Percentiles rank a stretch among this genome's conserved stretches.
phyloP scores from a whole-genome alignment of 495 filamentous ascomycete genomes.

The Tetracladium setigerum region DNA sequence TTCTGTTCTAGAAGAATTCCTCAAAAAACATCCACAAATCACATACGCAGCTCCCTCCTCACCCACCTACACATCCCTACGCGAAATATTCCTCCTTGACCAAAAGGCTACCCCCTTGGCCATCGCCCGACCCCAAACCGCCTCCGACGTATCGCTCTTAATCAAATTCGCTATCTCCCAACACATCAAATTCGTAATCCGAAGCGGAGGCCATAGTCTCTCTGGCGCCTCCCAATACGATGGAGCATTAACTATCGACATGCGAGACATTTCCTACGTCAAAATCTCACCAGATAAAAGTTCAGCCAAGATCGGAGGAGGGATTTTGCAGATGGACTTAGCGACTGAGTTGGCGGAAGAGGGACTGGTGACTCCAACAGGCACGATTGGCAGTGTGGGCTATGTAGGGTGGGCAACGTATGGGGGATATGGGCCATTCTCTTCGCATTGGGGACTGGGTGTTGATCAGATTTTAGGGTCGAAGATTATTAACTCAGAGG shows the following conservation, averaged over 20 bases:
- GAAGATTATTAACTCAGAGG: constrained; percentile 28
- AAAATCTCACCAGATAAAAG: constrained; percentile 18
- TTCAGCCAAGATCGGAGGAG: constrained; percentile 31
- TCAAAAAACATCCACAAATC: constrained; percentile 20
- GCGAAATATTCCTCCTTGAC: constrained; percentile 13
- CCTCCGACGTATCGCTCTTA: constrained; percentile 26
- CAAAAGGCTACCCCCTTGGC: constrained; percentile 20
- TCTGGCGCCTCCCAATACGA: constrained; percentile 22
- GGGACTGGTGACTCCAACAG: constrained; percentile 26
- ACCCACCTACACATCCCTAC: constrained; percentile 13
- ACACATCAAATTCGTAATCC: constrained; percentile 25
- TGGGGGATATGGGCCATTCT: constrained; percentile 33
- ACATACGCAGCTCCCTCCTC: constrained; percentile 20
- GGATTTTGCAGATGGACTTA: constrained; percentile 25
- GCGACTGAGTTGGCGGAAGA: constrained; percentile 20
- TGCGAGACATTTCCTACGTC: constrained; percentile 30
- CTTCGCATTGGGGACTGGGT: constrained; percentile 27
- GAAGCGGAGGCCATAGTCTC: constrained; percentile 32
- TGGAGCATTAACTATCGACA: constrained; percentile 28
- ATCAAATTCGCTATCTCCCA: constrained; percentile 18
- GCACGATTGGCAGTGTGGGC: constrained; percentile 24
- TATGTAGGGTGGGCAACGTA: constrained; percentile 32
- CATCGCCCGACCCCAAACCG: constrained; percentile 28
- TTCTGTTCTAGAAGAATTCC: constrained; percentile 4
- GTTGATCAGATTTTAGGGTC: constrained; percentile 33